Evolutionary conservation across 2,329 filamentous ascomycete species (phyloP).

Genomic region (Tolypocladium nubicola): DNA sequence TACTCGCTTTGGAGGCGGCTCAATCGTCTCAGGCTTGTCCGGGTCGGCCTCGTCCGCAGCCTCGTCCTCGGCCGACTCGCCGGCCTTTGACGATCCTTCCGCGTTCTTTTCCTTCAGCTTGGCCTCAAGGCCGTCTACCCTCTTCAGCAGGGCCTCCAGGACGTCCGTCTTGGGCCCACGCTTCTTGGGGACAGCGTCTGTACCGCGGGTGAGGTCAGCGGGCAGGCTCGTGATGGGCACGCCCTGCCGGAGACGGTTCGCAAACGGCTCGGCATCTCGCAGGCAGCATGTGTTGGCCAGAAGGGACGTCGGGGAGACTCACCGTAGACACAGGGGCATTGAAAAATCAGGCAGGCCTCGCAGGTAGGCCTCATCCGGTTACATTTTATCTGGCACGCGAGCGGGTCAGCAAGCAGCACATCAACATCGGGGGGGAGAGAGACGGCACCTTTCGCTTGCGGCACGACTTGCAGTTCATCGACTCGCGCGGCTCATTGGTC

Average conservation of each 20-base stretch:
- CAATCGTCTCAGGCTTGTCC: conserved; percentile 9
- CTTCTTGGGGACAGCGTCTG: conserved; percentile 84
- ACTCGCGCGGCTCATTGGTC: conserved; percentile 70
- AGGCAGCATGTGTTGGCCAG: background rate
- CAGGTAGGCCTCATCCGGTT: conserved; percentile 76
- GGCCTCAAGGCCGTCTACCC: conserved; percentile 77
- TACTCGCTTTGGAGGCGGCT: conserved; percentile 29
- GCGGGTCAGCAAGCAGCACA: background rate
- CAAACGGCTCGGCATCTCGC: background rate
- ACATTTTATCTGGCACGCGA: conserved; percentile 66
- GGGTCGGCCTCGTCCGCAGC: background rate
- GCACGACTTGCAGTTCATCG: conserved; percentile 94
- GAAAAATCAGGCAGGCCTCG: conserved; percentile 82
- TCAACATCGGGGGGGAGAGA: background rate
- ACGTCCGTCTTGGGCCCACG: conserved; percentile 85
- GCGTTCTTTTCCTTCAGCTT: conserved; percentile 60
- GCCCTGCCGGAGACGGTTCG: too few species aligned
- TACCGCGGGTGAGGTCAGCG: background rate
- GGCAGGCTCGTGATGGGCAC: background rate
- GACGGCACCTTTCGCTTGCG: conserved; percentile 70
- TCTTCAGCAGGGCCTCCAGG: conserved; percentile 70
- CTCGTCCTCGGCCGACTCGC: background rate
- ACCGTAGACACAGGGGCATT: conserved; percentile 85
- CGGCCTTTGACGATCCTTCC: conserved; percentile 9
- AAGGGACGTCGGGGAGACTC: conserved; percentile 17